Evolutionary conservation across 441 rosid genomes (phyloP), one percentile per base, ranked within the genome.

Genomic region (Gossypium schwendimanii): DNA sequence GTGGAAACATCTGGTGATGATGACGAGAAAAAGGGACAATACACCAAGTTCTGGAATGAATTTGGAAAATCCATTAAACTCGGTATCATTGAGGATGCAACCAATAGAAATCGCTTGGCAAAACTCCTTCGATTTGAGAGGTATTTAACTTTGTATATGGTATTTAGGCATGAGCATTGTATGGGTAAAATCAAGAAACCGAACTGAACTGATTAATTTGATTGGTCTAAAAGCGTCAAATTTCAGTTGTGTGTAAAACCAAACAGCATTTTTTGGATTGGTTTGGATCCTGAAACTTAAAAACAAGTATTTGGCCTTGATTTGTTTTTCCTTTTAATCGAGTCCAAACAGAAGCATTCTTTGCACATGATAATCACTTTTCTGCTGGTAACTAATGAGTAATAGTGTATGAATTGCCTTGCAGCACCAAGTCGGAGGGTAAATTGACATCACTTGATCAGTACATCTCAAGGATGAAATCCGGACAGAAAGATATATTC

Each of bases 41-140:
- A 94, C 64, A 21, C 90, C 3, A 94, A 87, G 69, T 90, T 94
- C 86, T 91, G 97, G 97, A 92, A 90, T 74, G 95, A 94, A 80
- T 94, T 90, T 80, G 97, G 98, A 70, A 90, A 92, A 82, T 94
- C 97, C 18, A 88, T 92, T 63, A 94, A 92, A 83, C 97, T 94
- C 55, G 97, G 98, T 28, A 92, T 92, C 64, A 85, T 92, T 70
- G 98, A 94, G 85, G 97, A 94, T 77, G 92, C 97, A 54, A 77
- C 91, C 36, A 94, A 94, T 82, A 88, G 97, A 77, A 91, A 94
- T 74, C 86, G 97, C 58, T 73, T 92, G 85, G 94, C 97, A 0
- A 92, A 92, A 77, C 97, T 92, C 77, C 97, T 94, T 52, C 86
- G 97, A 80, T 83, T 94, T 82, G 98, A 92, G 88, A 94, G 87